Evolutionary conservation across 306 rosid genomes (phyloP).

Genomic region (Castanea sativa): DNA sequence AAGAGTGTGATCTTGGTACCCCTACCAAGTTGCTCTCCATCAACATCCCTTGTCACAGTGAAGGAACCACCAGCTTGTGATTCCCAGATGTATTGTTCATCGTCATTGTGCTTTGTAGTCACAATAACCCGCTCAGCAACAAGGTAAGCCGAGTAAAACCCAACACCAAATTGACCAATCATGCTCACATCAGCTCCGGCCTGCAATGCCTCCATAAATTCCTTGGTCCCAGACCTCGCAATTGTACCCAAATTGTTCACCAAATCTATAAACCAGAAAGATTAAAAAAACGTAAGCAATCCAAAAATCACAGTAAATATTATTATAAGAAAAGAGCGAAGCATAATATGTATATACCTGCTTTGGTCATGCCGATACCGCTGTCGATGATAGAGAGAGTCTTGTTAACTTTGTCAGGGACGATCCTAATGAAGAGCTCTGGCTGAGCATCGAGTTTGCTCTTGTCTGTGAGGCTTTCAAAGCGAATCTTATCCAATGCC

Average conservation of each 20-base stretch:
- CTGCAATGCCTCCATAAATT: conserved; percentile 76
- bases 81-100: conserved; percentile 71
- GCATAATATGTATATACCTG: conserved; percentile 30
- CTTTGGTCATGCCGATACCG: conserved; percentile 76
- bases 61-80: conserved; percentile 78
- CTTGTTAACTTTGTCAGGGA: conserved; percentile 60
- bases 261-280: conserved; percentile 36
- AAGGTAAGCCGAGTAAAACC: conserved; percentile 63
- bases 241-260: conserved; percentile 79
- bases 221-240: conserved; percentile 73
- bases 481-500: conserved; percentile 77
- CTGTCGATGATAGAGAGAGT: conserved; percentile 65
- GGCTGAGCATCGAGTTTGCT: conserved; percentile 64
- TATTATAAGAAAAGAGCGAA: background rate
- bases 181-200: conserved; percentile 74
- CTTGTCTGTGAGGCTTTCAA: conserved; percentile 57
- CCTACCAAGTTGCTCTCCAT: conserved; percentile 64
- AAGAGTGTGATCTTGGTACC: conserved; percentile 72
- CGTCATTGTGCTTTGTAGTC: conserved; percentile 66
- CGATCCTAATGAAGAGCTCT: conserved; percentile 62
- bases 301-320: too few species aligned
- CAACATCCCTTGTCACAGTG: conserved; percentile 58
- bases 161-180: conserved; percentile 76
- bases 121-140: conserved; percentile 66
- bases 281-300: too few species aligned